Percentiles rank a stretch among this genome's conserved stretches.
Evolutionary conservation across 2,329 filamentous ascomycete species (phyloP).

Genomic region (Calonectria pauciramosa): DNA sequence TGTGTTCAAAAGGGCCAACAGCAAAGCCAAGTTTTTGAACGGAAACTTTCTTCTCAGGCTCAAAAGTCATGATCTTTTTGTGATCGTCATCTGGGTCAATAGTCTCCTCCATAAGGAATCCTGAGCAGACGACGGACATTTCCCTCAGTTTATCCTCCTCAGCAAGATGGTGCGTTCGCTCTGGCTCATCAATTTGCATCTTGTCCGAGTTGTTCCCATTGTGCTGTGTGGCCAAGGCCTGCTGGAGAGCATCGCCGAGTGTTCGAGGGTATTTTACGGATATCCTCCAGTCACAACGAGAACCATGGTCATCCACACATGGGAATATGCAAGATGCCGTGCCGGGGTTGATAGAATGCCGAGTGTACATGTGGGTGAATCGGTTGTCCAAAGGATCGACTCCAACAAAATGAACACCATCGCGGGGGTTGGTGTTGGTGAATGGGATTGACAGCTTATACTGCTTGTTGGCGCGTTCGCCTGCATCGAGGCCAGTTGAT

Average conservation of each 20-base stretch:
- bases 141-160: slow-evolving; percentile 91
- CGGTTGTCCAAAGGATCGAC: slow-evolving; percentile 82
- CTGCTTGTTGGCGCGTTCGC: slow-evolving; percentile 59
- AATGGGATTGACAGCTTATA: slow-evolving; percentile 79
- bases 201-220: slow-evolving; percentile 53
- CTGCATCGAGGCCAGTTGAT: slow-evolving; percentile 52
- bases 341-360: slow-evolving; percentile 83
- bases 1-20: slow-evolving; percentile 93
- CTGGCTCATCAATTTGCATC: slow-evolving; percentile 57
- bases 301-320: slow-evolving; percentile 88
- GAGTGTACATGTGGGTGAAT: slow-evolving; percentile 93
- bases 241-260: slow-evolving; percentile 80
- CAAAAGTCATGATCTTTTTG: slow-evolving; percentile 91
- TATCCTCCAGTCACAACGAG: slow-evolving; percentile 88
- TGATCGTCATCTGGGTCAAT: slow-evolving; percentile 81
- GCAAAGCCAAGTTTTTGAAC: slow-evolving; percentile 94
- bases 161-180: slow-evolving; percentile 60
- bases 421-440: slow-evolving; percentile 78
- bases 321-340: slow-evolving; percentile 91
- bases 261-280: slow-evolving; percentile 89
- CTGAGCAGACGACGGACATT: slow-evolving; percentile 91
- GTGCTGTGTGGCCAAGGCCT: slow-evolving; percentile 59
- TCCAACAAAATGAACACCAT: slow-evolving; percentile 93
- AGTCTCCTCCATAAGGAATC: slow-evolving; percentile 87
- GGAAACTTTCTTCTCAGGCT: slow-evolving; percentile 79